phyloP scores from a whole-genome alignment of 169 alveolate genomes.

The Toxoplasma gondii region DNA sequence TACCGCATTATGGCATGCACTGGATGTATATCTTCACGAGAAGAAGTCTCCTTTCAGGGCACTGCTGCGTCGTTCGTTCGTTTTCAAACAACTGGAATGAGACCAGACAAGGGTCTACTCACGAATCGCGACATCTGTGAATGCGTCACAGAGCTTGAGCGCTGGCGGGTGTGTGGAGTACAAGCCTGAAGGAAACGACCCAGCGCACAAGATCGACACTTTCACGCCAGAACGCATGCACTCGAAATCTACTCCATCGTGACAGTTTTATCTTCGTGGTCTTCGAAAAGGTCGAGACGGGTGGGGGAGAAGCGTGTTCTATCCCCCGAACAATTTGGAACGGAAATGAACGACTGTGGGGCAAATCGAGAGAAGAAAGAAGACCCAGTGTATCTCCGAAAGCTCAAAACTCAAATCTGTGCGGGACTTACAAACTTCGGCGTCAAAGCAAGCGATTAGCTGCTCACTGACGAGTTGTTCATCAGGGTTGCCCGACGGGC shows the following conservation, averaged over 20 bases:
- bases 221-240: not conserved
- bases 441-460: conserved; percentile 60
- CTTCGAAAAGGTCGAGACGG: not conserved
- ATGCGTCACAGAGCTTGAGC: conserved; percentile 60
- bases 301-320: too few relatives aligned
- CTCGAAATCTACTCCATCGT: too few relatives aligned
- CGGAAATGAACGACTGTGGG: not conserved
- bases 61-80: too few relatives aligned
- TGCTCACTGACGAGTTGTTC: conserved; percentile 61
- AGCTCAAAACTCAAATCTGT: too few relatives aligned
- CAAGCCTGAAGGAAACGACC: conserved; percentile 44
- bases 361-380: not conserved
- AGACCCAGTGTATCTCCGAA: not conserved
- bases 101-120: not conserved
- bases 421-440: conserved; percentile 56
- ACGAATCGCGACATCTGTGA: conserved; percentile 45
- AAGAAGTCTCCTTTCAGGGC: too few relatives aligned
- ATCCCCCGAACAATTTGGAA: not conserved
- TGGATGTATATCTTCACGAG: too few relatives aligned
- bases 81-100: too few relatives aligned
- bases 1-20: too few relatives aligned
- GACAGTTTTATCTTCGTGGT: too few relatives aligned
- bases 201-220: not conserved
- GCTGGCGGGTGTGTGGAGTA: conserved; percentile 68
- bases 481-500: conserved; percentile 40